phyloP scores from a whole-genome alignment of 1,139 yeast genomes.

The Suhomyces atakaporum region DNA sequence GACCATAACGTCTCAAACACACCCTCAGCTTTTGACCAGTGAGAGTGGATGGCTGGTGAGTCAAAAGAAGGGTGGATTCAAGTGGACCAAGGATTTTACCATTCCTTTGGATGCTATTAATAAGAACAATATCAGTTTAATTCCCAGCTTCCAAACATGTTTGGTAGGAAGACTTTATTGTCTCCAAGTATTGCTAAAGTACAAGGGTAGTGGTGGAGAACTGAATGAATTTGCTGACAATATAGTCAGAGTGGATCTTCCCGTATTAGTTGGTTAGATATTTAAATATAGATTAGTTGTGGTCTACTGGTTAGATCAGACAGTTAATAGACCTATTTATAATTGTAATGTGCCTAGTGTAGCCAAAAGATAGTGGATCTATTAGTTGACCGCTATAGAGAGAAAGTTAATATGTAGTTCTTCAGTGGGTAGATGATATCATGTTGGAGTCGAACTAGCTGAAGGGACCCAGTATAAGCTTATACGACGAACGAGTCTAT shows the following conservation, averaged over 20 bases:
- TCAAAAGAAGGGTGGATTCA: conserved; percentile 21
- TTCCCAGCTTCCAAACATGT: conserved; percentile 49
- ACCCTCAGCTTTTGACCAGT: conserved; percentile 25
- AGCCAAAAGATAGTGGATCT: no score
- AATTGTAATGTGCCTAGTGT: no score
- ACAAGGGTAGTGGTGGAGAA: conserved; percentile 41
- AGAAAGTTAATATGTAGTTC: no score
- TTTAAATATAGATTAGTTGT: no score
- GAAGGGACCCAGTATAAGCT: no score
- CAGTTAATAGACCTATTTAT: neutral
- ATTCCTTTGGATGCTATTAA: conserved; percentile 37
- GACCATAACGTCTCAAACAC: conserved; percentile 23
- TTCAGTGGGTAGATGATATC: no score
- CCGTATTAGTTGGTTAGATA: conserved; percentile 40
- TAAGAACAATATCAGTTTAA: conserved; percentile 41
- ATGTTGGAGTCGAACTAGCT: no score
- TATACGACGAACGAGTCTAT: no score
- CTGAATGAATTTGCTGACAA: conserved; percentile 39
- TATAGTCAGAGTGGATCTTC: conserved; percentile 41
- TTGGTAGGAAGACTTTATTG: conserved; percentile 46
- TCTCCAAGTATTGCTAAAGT: conserved; percentile 41
- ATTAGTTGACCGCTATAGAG: no score
- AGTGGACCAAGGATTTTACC: conserved; percentile 33
- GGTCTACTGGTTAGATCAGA: conserved; percentile 1
- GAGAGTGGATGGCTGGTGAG: conserved; percentile 34